Evolutionary conservation across 805 yeast genomes (phyloP).

Genomic region (Barnettozyma siamensis): DNA sequence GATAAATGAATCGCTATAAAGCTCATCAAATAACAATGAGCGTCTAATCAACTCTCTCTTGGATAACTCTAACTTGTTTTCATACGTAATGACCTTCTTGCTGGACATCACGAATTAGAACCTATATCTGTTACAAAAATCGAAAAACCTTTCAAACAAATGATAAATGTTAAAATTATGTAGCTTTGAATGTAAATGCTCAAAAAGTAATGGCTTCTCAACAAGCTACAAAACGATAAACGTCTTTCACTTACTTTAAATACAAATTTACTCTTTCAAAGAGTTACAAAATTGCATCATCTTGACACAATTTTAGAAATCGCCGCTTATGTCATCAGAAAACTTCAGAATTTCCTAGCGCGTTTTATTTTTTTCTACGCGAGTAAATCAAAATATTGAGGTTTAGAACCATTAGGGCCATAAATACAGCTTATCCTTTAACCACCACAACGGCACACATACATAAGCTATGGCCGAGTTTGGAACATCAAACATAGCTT

Average conservation of each 20-base stretch:
- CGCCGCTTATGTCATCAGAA: not conserved
- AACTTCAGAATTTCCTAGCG: not conserved
- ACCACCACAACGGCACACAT: too few species aligned
- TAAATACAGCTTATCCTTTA: too few species aligned
- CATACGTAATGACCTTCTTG: not conserved
- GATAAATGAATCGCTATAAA: not conserved
- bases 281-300: conserved; percentile 1
- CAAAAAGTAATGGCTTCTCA: not conserved
- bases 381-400: too few species aligned
- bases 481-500: not conserved
- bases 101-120: not conserved
- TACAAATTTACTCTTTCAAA: too few species aligned
- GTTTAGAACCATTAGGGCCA: too few species aligned
- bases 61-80: not conserved
- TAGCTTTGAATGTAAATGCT: too few species aligned
- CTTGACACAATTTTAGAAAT: not conserved
- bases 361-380: not conserved
- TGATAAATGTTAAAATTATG: too few species aligned
- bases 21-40: not conserved
- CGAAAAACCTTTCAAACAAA: too few species aligned
- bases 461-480: not conserved
- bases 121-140: too few species aligned
- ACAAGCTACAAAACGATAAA: not conserved
- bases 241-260: too few species aligned
- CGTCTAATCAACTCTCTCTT: not conserved